These are phyloP conservation scores for Pterocarpus macrocarpus DNA, from an alignment of 306 rosid genomes.

Conservation along the genomic window DNA sequence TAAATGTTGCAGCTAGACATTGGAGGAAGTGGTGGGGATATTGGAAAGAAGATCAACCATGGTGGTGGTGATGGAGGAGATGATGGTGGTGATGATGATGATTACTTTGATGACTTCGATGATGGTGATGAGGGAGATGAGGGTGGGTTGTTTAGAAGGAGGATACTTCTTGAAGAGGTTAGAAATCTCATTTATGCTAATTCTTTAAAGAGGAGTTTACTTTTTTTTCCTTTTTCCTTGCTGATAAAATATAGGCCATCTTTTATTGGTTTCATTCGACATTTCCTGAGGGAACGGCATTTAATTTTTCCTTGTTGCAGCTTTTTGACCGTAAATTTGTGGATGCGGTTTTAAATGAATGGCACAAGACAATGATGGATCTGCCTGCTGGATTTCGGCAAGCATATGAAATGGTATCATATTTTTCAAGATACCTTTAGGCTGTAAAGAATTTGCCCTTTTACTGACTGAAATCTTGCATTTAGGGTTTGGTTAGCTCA, in stretches of 20 bases:
- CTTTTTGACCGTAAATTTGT: slow-evolving; percentile 94
- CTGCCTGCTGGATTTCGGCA: slow-evolving; percentile 98
- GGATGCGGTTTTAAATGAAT: slow-evolving; percentile 90
- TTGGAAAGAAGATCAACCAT: slow-evolving; percentile 81
- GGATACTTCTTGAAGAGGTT: slow-evolving; percentile 92
- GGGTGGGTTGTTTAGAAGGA: slow-evolving; percentile 90
- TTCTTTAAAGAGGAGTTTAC: background rate
- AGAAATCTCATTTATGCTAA: slow-evolving; percentile 40
- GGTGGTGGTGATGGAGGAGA: slow-evolving; percentile 99
- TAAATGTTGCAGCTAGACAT: slow-evolving; percentile 67
- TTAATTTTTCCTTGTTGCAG: slow-evolving; percentile 60
- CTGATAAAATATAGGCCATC: background rate
- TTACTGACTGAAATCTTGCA: slow-evolving; percentile 51
- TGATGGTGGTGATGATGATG: slow-evolving; percentile 91
- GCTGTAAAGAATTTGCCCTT: slow-evolving; percentile 28
- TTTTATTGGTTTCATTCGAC: slow-evolving; percentile 38
- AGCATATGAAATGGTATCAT: slow-evolving; percentile 92
- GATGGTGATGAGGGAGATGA: slow-evolving; percentile 98
- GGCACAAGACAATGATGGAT: slow-evolving; percentile 95
- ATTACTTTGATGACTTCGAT: slow-evolving; percentile 95
- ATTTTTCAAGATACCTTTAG: slow-evolving; percentile 40
- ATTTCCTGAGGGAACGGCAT: slow-evolving; percentile 29
- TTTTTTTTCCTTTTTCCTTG: background rate
- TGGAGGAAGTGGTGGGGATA: slow-evolving; percentile 96
- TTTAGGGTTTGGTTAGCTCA: slow-evolving; percentile 98